phyloP scores from a whole-genome alignment of 805 yeast species.

The Teunomyces tritomae region DNA sequence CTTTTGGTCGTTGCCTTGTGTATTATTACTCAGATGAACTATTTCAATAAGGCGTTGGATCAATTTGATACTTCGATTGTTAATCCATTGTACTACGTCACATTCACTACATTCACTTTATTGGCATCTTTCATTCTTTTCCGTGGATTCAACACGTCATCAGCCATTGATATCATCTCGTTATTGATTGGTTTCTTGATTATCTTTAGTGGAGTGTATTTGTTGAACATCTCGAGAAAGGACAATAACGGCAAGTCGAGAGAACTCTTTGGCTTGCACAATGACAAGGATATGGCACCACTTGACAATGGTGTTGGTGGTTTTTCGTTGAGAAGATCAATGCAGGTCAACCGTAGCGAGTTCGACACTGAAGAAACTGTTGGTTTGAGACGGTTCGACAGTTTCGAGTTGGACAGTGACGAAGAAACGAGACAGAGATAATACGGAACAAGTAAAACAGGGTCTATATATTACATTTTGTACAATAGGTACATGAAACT shows the following conservation, averaged over 20 bases:
- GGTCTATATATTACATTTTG: conserved; percentile 1
- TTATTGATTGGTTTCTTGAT: conserved; percentile 81
- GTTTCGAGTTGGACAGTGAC: conserved; percentile 50
- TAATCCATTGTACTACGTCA: conserved; percentile 85
- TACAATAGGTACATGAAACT: conserved; percentile 3
- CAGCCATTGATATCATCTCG: conserved; percentile 75
- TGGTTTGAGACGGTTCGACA: conserved; percentile 59
- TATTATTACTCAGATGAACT: conserved; percentile 88
- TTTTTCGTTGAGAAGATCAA: conserved; percentile 70
- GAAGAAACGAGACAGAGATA: conserved; percentile 25
- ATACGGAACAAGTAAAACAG: not conserved
- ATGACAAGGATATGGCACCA: conserved; percentile 53
- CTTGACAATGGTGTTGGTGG: conserved; percentile 83
- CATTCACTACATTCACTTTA: conserved; percentile 85
- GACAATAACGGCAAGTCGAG: conserved; percentile 50
- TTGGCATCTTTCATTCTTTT: conserved; percentile 83
- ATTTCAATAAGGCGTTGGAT: conserved; percentile 88
- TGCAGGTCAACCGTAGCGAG: conserved; percentile 55
- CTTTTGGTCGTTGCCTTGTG: conserved; percentile 74
- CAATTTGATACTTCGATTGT: conserved; percentile 92
- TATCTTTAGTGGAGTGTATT: conserved; percentile 83
- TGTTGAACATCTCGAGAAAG: conserved; percentile 74
- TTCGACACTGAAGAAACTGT: conserved; percentile 44
- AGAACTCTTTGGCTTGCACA: conserved; percentile 62
- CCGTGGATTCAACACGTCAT: conserved; percentile 82